A percentile compares a stretch with the other conserved stretches of the same genome.
These are phyloP conservation scores for Ambrosia artemisiifolia DNA, from an alignment of 129 eudicot species.

Conservation along the genomic window DNA sequence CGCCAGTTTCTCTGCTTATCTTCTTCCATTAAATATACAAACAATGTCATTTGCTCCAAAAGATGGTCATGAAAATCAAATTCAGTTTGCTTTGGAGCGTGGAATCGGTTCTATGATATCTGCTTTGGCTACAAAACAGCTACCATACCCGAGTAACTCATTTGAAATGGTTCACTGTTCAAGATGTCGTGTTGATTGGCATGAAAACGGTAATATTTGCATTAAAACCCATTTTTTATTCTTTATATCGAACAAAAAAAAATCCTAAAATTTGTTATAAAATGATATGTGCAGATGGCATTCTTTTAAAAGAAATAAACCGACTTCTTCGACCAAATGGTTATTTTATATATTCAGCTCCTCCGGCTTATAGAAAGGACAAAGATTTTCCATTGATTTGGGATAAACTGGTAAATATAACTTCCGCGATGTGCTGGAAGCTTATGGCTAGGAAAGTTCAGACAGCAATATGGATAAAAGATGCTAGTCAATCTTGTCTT, in stretches of 20 bases:
- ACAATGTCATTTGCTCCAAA: constrained; percentile 99
- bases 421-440: constrained; percentile 96
- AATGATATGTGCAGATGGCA: constrained; percentile 57
- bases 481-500: constrained; percentile 64
- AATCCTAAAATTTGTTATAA: not conserved
- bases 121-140: constrained; percentile 88
- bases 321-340: constrained; percentile 87
- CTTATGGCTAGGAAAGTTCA: constrained; percentile 82
- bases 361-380: constrained; percentile 97
- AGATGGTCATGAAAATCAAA: constrained; percentile 99
- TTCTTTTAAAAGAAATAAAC: constrained; percentile 78
- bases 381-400: constrained; percentile 89
- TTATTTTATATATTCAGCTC: constrained; percentile 94
- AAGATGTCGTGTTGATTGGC: constrained; percentile 98
- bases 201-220: constrained; percentile 70
- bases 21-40: constrained; percentile 78
- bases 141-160: constrained; percentile 87
- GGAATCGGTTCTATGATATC: constrained; percentile 97
- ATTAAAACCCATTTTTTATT: not conserved
- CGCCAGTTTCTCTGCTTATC: constrained; percentile 95
- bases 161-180: constrained; percentile 99
- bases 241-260: not conserved
- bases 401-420: constrained; percentile 75
- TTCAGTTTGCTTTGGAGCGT: constrained; percentile 95
- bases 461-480: constrained; percentile 94